Evolutionary conservation across 2,329 filamentous ascomycete species (phyloP), one percentile per base, ranked within the genome.

Genomic region (Pyrenochaeta sp.): DNA sequence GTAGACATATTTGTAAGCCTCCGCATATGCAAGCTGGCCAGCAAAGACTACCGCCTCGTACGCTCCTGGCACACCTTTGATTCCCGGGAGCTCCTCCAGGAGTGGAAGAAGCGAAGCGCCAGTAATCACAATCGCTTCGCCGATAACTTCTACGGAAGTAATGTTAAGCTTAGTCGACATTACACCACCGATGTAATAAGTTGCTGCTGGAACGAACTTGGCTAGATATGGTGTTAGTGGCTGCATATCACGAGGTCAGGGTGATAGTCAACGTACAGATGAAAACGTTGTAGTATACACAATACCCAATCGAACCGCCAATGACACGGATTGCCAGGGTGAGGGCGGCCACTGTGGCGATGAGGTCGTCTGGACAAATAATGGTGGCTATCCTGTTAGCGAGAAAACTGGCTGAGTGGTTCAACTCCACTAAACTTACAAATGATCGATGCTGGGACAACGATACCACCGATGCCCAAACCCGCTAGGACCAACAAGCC

Each of bases 401-500:
- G 13, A 34, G 2, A 24, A 47, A 39, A 8, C 36, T 39, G 36
- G 15, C n/a, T 19, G n/a, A 13, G 24, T 19, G 2, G 12, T 2
- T 5, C 1, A 27, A 2, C 1, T 13, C 5, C 10, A 39, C 32
- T 8, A 37, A 28, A 56, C 63, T 58, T 58, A 64, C 61, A 67
- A n/a, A 90, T 88, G 59, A 90, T 88, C 1, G 85, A 87, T 1
- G 87, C 85, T 0, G 88, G 88, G 6, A 91, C 85, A 12, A 90
- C 85, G 44, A 90, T 89, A 0, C 87, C 88, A 12, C 88, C 88
- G 22, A 90, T 87, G 6, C 88, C 88, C 2, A 90, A 75, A 7
- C 86, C 86, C 3, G 87, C 86, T 4, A 90, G 72, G 25, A 86
- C 76, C 12, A 90, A 77, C 27, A 89, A 77, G 15, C 81, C 83